A percentile compares a stretch with the other conserved stretches of the same genome.
phyloP scores from a whole-genome alignment of 2,329 filamentous ascomycete genomes.

The Trichoderma arundinaceum region DNA sequence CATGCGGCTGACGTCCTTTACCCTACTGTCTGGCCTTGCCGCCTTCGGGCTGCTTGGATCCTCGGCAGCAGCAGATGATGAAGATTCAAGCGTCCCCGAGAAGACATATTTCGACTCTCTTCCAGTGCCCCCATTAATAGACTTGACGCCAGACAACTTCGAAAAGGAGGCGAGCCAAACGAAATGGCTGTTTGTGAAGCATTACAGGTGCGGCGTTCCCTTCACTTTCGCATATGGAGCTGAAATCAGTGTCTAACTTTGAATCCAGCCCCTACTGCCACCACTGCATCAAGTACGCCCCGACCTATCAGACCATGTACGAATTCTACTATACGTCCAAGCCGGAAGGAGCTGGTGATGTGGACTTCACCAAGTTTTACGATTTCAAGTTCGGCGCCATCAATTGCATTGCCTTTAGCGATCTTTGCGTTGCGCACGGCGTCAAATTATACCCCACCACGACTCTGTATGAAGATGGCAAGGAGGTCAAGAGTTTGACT shows the following conservation, averaged over 20 bases:
- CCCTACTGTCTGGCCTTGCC: constrained; percentile 54
- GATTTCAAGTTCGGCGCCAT: constrained; percentile 86
- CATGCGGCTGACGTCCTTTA: constrained; percentile 47
- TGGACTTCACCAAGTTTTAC: constrained; percentile 78
- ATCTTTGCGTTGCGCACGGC: constrained; percentile 73
- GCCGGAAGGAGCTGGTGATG: constrained; percentile 61
- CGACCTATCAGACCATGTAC: constrained; percentile 88
- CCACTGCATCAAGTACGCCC: constrained; percentile 81
- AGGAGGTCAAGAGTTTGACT: constrained; percentile 64
- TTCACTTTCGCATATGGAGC: constrained; percentile 29
- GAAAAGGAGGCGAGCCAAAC: constrained; percentile 60
- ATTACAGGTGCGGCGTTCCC: constrained; percentile 63
- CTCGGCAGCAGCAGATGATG: constrained; percentile 2
- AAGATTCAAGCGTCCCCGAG: constrained; percentile 47
- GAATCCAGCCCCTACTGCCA: constrained; percentile 62
- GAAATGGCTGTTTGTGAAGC: constrained; percentile 64
- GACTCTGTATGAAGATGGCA: constrained; percentile 78
- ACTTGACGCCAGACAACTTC: constrained; percentile 64
- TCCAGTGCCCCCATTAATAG: constrained; percentile 67
- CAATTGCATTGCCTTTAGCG: constrained; percentile 83
- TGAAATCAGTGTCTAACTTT: constrained; percentile 34
- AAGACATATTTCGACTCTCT: constrained; percentile 69
- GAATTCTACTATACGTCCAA: constrained; percentile 93
- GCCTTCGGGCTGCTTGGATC: constrained; percentile 38
- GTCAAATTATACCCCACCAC: constrained; percentile 78